Base-by-base conservation (phyloP, 768 basidiomycete species). In the Galerina marginata region DNA sequence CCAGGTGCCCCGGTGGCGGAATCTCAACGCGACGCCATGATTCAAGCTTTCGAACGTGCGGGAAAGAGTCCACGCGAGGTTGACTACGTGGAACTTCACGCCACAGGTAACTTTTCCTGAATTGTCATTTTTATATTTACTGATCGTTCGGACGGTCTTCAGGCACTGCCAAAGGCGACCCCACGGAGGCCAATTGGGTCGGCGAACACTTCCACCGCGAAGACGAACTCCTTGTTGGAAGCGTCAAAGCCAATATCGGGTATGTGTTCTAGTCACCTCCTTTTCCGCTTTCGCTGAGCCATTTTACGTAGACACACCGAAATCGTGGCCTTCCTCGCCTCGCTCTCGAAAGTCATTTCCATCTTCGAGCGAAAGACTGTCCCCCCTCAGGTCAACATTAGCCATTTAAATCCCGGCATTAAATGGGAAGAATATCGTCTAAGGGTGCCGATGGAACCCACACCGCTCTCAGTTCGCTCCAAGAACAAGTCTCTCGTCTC, bases 81-180 rank as follows among this genome's bases (percentile, higher is more conserved):
- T 3, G 82, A 83, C 58, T 85, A 73, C 60, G 72, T 84, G 0
- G 83, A 84, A 63, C 60, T 81, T 10, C 84, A 85, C 58, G 81
- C 79, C 16, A 83, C 83, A n/a, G 82, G 80, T 70, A 51, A 44
- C 53, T 47, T 40, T 23, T 29, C 14, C 29, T n/a, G 9, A 5
- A 16, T 51, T 44, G 38, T 47, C 9, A 16, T 40, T 36, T 7
- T 38, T 54, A 11, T 38, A 54, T 51, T n/a, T 38, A n/a, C 16
- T 49, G 38, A 25, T 33, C 38, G 10, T 47, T 20, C 12, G 26
- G 33, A 40, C 15, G 3, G 7, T 26, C 15, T 20, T 36, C 40
- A 70, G 69, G 69, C 15, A 83, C 83, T 2, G 75, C 78, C 39
- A 73, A 69, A 33, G 83, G 82, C 0, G 83, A 85, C 60, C 82